These are phyloP conservation scores for Metschnikowia aberdeeniae DNA, from an alignment of 805 yeast species.

Conservation along the genomic window DNA sequence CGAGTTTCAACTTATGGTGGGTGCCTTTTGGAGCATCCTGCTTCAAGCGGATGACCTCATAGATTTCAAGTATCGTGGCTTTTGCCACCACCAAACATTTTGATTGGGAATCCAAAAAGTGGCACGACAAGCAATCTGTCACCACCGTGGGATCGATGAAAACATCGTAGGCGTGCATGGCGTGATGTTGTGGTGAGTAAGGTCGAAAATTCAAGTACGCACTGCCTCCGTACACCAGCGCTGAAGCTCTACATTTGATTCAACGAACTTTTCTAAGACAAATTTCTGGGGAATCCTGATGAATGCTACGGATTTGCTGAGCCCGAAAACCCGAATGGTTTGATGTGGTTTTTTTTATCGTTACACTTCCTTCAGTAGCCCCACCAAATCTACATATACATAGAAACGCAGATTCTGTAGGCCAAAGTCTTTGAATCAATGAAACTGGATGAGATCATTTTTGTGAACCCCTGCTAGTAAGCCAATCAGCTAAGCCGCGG, in stretches of 20 bases:
- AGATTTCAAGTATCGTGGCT: constrained; percentile 66
- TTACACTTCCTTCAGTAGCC: no score
- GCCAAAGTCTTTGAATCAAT: no score
- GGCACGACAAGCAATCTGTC: constrained; percentile 52
- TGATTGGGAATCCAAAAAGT: constrained; percentile 41
- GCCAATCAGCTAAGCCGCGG: no score
- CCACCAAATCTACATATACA: no score
- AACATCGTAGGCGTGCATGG: constrained; percentile 78
- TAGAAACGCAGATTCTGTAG: no score
- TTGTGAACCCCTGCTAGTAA: no score
- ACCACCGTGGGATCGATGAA: constrained; percentile 74
- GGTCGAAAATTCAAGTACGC: constrained; percentile 2
- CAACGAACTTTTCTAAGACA: not conserved
- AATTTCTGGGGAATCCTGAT: not conserved
- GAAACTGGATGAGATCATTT: no score
- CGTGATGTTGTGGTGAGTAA: not conserved
- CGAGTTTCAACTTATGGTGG: constrained; percentile 27
- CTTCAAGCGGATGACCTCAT: constrained; percentile 34
- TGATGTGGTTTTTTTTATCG: no score
- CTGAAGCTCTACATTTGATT: not conserved
- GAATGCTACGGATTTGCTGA: no score
- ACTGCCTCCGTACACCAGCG: constrained; percentile 1
- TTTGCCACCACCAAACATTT: constrained; percentile 65
- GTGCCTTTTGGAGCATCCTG: constrained; percentile 16
- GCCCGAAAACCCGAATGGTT: no score